Evolutionary conservation across 768 basidiomycete species (phyloP).

Genomic region (Calocybe indica): DNA sequence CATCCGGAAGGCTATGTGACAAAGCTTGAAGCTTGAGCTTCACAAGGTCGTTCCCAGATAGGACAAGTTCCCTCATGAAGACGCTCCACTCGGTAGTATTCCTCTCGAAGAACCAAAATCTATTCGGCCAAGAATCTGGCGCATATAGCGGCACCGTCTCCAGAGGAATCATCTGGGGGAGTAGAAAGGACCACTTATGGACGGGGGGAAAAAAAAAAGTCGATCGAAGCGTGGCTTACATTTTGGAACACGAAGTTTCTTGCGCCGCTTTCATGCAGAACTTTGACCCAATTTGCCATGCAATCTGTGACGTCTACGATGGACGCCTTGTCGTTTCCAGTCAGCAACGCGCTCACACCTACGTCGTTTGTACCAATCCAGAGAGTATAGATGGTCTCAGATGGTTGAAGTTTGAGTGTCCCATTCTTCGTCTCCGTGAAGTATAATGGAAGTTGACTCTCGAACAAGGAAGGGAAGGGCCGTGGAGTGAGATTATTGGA

Average conservation of each 20-base stretch:
- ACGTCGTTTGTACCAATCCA: slow-evolving; percentile 72
- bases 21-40: slow-evolving; percentile 44
- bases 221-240: slow-evolving; percentile 26
- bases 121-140: slow-evolving; percentile 38
- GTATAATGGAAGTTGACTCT: slow-evolving; percentile 50
- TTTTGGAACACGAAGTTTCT: slow-evolving; percentile 69
- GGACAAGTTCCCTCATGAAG: slow-evolving; percentile 46
- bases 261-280: slow-evolving; percentile 51
- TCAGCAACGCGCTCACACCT: slow-evolving; percentile 47
- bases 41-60: slow-evolving; percentile 46
- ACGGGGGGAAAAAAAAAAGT: neutral
- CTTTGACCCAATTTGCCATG: slow-evolving; percentile 54
- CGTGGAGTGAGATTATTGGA: slow-evolving; percentile 55
- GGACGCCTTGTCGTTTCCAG: slow-evolving; percentile 44
- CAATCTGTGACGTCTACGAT: slow-evolving; percentile 54
- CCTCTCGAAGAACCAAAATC: slow-evolving; percentile 42
- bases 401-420: slow-evolving; percentile 28
- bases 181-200: neutral
- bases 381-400: slow-evolving; percentile 54
- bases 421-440: slow-evolving; percentile 36
- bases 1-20: slow-evolving; percentile 40
- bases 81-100: slow-evolving; percentile 57
- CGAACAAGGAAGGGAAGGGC: slow-evolving; percentile 54
- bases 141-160: slow-evolving; percentile 43
- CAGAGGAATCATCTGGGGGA: slow-evolving; percentile 49